Base-by-base conservation (phyloP, 192 early-diverging fungal genomes). In the Backusella westeae region DNA sequence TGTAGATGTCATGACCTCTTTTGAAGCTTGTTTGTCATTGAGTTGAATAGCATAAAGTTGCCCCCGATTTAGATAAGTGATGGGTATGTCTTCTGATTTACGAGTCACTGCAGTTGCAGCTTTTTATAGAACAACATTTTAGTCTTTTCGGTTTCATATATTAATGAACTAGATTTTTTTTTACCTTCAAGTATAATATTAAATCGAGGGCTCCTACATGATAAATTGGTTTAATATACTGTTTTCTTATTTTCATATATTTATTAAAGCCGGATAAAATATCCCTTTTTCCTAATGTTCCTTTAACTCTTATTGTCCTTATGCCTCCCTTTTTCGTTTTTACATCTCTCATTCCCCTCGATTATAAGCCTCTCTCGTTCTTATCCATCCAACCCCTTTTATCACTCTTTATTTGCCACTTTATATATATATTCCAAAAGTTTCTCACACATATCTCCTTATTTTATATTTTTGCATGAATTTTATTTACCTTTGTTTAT, bases 31-130 rank as follows among this genome's bases (percentile, higher is more conserved):
- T 8, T 73, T 76, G 79, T 92, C 90, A 52, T 86, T 53, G 32
- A 92, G 67, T 4, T 84, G 80, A 19, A 94, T 78, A 2, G 80
- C 82, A 78, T 94, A 94, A 26, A 79, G 81, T 78, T 90, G 88
- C 32, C 87, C 88, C 15, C 78, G 72, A 52, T 79, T 79, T 9
- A 79, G 66, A 69, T 79, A 79, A 23, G 78, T 79, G 17, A 79
- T 52, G 4, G 73, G 10, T 9, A 73, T 38, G 39, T 79, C 78
- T 39, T 79, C 78, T 34, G 73, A 68, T 52, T 69, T 74, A 71
- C 74, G 78, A 10, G 78, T 79, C 10, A 71, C 53, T 15, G 78
- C 78, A 36, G 78, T 79, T 12, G 66, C 35, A 21, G 78, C 78
- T 79, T 32, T 38, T 38, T 41, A 21, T 41, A 34, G 8, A 66